Evolutionary conservation across 352 stramenopile genomes (phyloP), one percentile per base, ranked within the genome.

Genomic region (Phytophthora tentaculata): DNA sequence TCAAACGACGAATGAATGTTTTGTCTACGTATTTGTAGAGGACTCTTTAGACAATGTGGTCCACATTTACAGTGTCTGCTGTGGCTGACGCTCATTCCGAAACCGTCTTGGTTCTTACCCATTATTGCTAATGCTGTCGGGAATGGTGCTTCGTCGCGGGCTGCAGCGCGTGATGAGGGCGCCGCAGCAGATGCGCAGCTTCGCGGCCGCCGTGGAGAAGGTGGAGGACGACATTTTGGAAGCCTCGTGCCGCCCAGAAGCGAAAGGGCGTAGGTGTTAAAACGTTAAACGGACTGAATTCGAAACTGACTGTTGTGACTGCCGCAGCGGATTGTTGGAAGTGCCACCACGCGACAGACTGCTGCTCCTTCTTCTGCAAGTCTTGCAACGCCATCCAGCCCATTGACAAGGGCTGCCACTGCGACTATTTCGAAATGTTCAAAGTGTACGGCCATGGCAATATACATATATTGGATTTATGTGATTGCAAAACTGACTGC

Each of bases 371-470:
- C 73, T 96, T 96, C 58, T 96, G 88, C 69, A 80, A 83, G 41
- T 75, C 73, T 53, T 96, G 88, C 67, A 77, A 92, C 49, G 79
- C 80, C 35, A 96, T 96, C 63, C 88, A 94, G 64, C 86, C 88
- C 13, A 73, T 96, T 51, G 56, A 89, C 56, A 81, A 83, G 28
- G 72, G 77, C 50, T 81, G 79, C 37, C 80, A 88, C 61, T 95
- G 88, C 71, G 81, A 96, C 69, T 94, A 92, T 76, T 94, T 96
- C 73, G 86, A 93, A 68, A 81, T 96, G 67, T 96, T 96, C 64
- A 58, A 92, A 61, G 82, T 96, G 88, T 94, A 76, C 24, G 56
- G 23, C 23, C 58, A 29, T 22, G 39, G 22, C 5, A 52, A 22
- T n/a, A n/a, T n/a, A n/a, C n/a, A n/a, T n/a, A n/a, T n/a, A n/a